Conservation (phyloP, 176 grass and related monocot genomes). For the Zea luxurians region DNA sequence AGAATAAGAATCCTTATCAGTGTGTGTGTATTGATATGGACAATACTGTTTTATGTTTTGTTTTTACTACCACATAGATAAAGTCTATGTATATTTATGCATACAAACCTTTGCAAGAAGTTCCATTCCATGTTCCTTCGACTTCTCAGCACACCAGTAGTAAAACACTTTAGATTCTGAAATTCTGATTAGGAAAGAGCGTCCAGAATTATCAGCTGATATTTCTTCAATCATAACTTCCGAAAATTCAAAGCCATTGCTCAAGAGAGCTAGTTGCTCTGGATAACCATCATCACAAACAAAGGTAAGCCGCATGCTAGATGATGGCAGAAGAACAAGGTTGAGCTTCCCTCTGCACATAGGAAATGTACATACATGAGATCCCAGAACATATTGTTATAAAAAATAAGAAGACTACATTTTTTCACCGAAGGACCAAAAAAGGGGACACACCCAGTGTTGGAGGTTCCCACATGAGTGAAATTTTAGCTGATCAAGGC, state of each 20-base stretch:
- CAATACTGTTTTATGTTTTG: not conserved
- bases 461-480: too few relatives aligned
- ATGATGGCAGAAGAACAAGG: constrained; percentile 71
- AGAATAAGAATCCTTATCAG: constrained; percentile 12
- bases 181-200: constrained; percentile 70
- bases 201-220: constrained; percentile 71
- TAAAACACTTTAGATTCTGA: constrained; percentile 65
- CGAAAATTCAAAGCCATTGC: constrained; percentile 37
- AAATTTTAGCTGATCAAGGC: too few relatives aligned
- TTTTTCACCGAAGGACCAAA: not conserved
- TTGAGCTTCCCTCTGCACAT: constrained; percentile 71
- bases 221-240: constrained; percentile 73
- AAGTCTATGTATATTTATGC: constrained; percentile 8
- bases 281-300: constrained; percentile 68
- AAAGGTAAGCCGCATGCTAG: constrained; percentile 66
- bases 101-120: constrained; percentile 74
- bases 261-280: constrained; percentile 62
- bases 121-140: constrained; percentile 62
- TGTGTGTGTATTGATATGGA: not conserved
- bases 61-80: constrained; percentile 6
- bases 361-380: constrained; percentile 38
- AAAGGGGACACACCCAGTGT: too few relatives aligned
- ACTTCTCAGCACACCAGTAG: constrained; percentile 97
- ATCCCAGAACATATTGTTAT: constrained; percentile 19
- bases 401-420: not conserved